Conservation (phyloP, 371 early-diverging fungal genomes). For the Mortierella sp. region DNA sequence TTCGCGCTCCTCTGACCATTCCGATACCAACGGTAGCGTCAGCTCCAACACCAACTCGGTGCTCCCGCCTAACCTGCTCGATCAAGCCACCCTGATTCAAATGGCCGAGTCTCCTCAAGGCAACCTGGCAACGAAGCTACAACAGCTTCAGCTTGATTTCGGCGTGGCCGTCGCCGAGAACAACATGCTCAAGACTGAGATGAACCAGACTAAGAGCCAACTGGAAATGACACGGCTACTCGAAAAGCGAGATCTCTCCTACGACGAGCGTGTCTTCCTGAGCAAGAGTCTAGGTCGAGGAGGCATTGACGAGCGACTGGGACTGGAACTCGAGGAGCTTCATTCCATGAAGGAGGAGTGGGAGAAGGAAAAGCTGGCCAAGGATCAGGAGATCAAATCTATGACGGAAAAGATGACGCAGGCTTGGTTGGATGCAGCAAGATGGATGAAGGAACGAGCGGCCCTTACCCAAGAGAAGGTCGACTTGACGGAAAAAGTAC, state of each 20-base stretch:
- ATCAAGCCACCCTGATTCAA: slow-evolving; percentile 40
- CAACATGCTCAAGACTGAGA: slow-evolving; percentile 55
- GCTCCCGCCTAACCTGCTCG: slow-evolving; percentile 29
- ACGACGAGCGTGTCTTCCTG: slow-evolving; percentile 48
- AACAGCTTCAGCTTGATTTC: slow-evolving; percentile 49
- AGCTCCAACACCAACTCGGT: slow-evolving; percentile 8
- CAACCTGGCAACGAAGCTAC: slow-evolving; percentile 24
- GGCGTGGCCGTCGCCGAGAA: slow-evolving; percentile 51
- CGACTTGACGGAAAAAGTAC: slow-evolving; percentile 20
- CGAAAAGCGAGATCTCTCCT: slow-evolving; percentile 50
- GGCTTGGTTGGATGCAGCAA: slow-evolving; percentile 46
- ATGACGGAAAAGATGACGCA: slow-evolving; percentile 57
- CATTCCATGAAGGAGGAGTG: slow-evolving; percentile 42
- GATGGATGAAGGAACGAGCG: slow-evolving; percentile 40
- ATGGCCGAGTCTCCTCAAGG: slow-evolving; percentile 37
- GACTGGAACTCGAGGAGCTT: slow-evolving; percentile 43
- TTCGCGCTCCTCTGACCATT: slow-evolving; percentile 28
- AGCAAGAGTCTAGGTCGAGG: slow-evolving; percentile 52
- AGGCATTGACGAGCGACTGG: slow-evolving; percentile 42
- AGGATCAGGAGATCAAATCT: slow-evolving; percentile 48
- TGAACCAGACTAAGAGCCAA: slow-evolving; percentile 50
- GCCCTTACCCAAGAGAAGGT: slow-evolving; percentile 34
- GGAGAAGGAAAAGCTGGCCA: slow-evolving; percentile 44
- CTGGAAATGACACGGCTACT: slow-evolving; percentile 43
- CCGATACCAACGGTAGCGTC: slow-evolving; percentile 23